Evolutionary conservation across 2,329 filamentous ascomycete genomes (phyloP).

Genomic region (Pseudopyricularia javanii): DNA sequence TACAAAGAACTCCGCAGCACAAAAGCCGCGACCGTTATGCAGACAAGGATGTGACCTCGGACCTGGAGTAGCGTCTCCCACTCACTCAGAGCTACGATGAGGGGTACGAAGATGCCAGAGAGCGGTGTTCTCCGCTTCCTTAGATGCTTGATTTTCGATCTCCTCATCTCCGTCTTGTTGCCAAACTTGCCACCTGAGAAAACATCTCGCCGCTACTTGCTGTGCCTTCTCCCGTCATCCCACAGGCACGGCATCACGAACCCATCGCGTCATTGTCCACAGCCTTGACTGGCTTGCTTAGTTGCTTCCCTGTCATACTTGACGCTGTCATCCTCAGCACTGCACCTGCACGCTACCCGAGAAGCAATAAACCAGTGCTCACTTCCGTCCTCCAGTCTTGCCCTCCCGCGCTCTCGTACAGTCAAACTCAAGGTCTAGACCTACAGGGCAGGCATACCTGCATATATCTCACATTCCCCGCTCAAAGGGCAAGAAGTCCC

Average conservation of each 20-base stretch:
- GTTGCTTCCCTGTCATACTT: neutral
- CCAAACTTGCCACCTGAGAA: neutral
- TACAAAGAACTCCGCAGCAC: no score
- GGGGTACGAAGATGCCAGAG: neutral
- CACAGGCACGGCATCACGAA: neutral
- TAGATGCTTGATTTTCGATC: neutral
- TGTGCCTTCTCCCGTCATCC: neutral
- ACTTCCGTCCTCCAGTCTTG: no score
- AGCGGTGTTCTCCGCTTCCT: neutral
- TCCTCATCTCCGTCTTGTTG: neutral
- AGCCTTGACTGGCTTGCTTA: neutral
- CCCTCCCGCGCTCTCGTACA: no score
- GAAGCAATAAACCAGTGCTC: neutral
- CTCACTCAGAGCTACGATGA: neutral
- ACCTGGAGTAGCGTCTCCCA: neutral
- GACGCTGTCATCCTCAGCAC: neutral
- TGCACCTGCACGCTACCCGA: neutral
- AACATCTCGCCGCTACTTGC: neutral
- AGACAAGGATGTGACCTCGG: neutral
- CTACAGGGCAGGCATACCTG: neutral
- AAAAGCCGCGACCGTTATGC: no score
- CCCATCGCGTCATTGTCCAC: neutral
- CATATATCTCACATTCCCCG: neutral
- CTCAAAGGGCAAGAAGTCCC: neutral
- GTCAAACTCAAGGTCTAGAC: neutral